These are phyloP conservation scores for Aspergillus melleus DNA, from an alignment of 2,329 filamentous ascomycete genomes.

Conservation along the genomic window DNA sequence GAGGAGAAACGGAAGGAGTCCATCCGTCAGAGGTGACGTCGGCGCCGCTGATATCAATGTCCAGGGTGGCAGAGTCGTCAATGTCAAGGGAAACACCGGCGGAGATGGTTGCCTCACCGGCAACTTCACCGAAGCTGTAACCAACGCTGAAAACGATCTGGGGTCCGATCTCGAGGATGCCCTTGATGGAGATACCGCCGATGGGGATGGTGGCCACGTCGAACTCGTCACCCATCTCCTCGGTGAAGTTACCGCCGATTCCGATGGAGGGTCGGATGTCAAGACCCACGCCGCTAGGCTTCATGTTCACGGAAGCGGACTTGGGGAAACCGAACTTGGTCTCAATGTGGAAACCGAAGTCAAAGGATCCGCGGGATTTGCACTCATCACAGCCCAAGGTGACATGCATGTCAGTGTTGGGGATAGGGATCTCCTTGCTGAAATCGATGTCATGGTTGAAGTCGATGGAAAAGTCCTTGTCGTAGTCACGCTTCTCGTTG, in stretches of 20 bases:
- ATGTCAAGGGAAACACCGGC: slow-evolving; percentile 20
- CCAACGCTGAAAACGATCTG: slow-evolving; percentile 20
- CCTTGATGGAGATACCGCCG: slow-evolving; percentile 21
- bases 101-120: slow-evolving; percentile 19
- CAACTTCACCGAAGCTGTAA: slow-evolving; percentile 18
- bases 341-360: slow-evolving; percentile 21
- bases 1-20: slow-evolving; percentile 12
- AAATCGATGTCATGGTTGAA: slow-evolving; percentile 21
- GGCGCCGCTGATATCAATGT: slow-evolving; percentile 18
- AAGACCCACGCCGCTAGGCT: slow-evolving; percentile 16
- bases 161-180: slow-evolving; percentile 20
- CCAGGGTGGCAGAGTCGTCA: slow-evolving; percentile 20
- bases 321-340: slow-evolving; percentile 11
- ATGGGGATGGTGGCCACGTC: slow-evolving; percentile 21
- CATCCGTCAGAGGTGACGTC: slow-evolving; percentile 17
- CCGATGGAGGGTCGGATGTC: slow-evolving; percentile 18
- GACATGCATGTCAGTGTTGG: slow-evolving; percentile 6
- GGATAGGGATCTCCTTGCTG: slow-evolving; percentile 14
- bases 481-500: slow-evolving; percentile 8
- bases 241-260: slow-evolving; percentile 19
- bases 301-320: slow-evolving; percentile 13
- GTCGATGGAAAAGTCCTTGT: slow-evolving; percentile 11
- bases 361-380: slow-evolving; percentile 21
- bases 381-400: slow-evolving; percentile 18
- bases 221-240: slow-evolving; percentile 13